A percentile compares a stretch with the other conserved stretches of the same genome.
Conservation (phyloP, 192 early-diverging fungal genomes). For the Backusella sp. region DNA sequence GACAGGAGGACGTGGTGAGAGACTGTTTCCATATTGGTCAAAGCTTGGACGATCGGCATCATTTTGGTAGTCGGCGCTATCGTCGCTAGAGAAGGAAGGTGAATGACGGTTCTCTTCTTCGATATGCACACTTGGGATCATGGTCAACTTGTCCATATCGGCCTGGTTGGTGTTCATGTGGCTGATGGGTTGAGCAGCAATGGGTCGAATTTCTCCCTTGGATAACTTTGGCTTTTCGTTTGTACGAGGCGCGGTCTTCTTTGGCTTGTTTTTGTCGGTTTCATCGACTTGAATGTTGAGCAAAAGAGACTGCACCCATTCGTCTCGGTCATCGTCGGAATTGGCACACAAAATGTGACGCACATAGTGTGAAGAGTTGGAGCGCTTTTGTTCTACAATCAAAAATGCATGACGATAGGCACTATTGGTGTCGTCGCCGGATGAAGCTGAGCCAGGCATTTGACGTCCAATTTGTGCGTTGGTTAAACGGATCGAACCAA, state of each 20-base stretch:
- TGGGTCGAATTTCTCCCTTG: constrained; percentile 27
- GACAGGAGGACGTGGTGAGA: background rate
- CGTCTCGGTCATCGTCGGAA: constrained; percentile 86
- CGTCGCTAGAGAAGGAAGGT: constrained; percentile 14
- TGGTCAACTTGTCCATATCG: constrained; percentile 17
- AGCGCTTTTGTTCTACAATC: constrained; percentile 73
- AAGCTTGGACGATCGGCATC: background rate
- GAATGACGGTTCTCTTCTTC: background rate
- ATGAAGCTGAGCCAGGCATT: constrained; percentile 28
- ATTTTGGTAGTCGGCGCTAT: background rate
- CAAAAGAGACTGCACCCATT: constrained; percentile 79
- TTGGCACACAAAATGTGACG: constrained; percentile 87
- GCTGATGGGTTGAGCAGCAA: constrained; percentile 26
- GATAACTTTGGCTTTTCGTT: constrained; percentile 26
- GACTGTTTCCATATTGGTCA: background rate
- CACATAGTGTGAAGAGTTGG: constrained; percentile 56
- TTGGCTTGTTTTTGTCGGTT: constrained; percentile 20
- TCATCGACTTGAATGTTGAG: constrained; percentile 35
- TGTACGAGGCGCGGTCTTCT: background rate
- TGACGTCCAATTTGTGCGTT: constrained; percentile 72
- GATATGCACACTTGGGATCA: background rate
- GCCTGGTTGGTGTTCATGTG: constrained; percentile 11
- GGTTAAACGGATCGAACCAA: constrained; percentile 73
- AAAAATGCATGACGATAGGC: constrained; percentile 85
- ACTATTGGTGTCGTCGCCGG: constrained; percentile 31